Conservation (phyloP, 257 asterid genomes). For the Nicotiana otophora region DNA sequence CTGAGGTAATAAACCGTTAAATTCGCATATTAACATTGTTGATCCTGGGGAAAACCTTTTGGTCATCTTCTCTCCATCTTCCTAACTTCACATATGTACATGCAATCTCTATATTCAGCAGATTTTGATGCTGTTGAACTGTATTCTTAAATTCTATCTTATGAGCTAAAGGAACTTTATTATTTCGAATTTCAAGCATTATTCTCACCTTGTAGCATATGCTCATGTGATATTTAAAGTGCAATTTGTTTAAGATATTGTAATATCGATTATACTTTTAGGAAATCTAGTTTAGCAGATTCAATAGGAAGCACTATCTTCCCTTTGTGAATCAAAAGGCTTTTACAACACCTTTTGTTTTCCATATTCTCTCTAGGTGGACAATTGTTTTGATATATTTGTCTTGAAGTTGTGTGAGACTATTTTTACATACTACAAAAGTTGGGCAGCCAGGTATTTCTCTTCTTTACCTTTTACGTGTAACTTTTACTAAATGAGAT, state of each 20-base stretch:
- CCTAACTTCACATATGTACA: slow-evolving; percentile 1
- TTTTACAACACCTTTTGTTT: not conserved
- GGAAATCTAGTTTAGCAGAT: not conserved
- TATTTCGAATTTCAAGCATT: not conserved
- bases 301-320: not conserved
- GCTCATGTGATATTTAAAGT: not conserved
- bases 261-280: not conserved
- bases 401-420: slow-evolving; percentile 73
- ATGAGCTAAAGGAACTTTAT: not conserved
- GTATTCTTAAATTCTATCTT: not conserved
- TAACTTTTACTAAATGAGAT: not conserved
- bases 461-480: slow-evolving; percentile 14
- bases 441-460: slow-evolving; percentile 95
- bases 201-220: not conserved
- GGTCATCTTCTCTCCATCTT: not conserved
- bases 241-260: not conserved
- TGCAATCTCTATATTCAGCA: slow-evolving; percentile 3
- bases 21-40: not conserved
- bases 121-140: not conserved
- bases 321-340: not conserved
- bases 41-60: not conserved
- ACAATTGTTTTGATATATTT: slow-evolving; percentile 92
- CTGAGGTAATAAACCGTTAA: slow-evolving; percentile 63
- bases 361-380: slow-evolving; percentile 57
- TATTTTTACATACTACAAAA: slow-evolving; percentile 84